These are phyloP conservation scores for Peronospora farinosa DNA, from an alignment of 352 stramenopile genomes.

Conservation along the genomic window DNA sequence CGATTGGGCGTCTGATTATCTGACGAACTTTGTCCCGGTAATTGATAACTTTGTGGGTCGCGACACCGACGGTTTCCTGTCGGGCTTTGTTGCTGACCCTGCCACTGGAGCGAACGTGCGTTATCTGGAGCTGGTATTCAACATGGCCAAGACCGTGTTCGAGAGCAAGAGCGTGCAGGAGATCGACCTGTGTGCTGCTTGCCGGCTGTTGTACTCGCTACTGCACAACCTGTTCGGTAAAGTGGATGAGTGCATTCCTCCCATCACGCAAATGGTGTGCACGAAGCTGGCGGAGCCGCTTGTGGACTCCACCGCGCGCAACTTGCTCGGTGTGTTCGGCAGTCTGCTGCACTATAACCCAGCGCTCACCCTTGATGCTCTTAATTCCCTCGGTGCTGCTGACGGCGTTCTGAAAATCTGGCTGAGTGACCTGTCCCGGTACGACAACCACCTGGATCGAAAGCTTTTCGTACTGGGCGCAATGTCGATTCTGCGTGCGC, in stretches of 20 bases:
- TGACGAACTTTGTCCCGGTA: constrained; percentile 92
- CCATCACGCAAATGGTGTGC: constrained; percentile 67
- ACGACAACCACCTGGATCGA: constrained; percentile 80
- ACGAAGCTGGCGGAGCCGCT: constrained; percentile 51
- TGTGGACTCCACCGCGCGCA: constrained; percentile 63
- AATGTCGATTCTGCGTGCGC: constrained; percentile 87
- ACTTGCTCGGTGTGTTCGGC: constrained; percentile 87
- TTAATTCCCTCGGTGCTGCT: constrained; percentile 85
- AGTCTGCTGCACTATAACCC: constrained; percentile 93
- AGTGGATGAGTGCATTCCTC: constrained; percentile 67
- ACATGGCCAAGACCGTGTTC: constrained; percentile 72
- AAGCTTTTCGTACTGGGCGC: constrained; percentile 92
- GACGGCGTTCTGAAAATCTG: constrained; percentile 89
- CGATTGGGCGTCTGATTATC: constrained; percentile 94
- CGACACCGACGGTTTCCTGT: constrained; percentile 66
- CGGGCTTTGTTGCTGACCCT: constrained; percentile 41
- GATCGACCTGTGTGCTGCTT: constrained; percentile 65
- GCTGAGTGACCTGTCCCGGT: constrained; percentile 80
- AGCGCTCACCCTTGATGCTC: constrained; percentile 76
- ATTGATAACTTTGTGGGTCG: constrained; percentile 95
- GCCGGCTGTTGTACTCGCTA: constrained; percentile 70
- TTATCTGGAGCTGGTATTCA: constrained; percentile 77
- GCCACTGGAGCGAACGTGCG: constrained; percentile 38
- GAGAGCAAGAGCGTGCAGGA: constrained; percentile 57
- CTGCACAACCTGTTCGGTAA: constrained; percentile 82